Conservation (phyloP, 352 stramenopile species). For the Phytophthora fragariaefolia region DNA sequence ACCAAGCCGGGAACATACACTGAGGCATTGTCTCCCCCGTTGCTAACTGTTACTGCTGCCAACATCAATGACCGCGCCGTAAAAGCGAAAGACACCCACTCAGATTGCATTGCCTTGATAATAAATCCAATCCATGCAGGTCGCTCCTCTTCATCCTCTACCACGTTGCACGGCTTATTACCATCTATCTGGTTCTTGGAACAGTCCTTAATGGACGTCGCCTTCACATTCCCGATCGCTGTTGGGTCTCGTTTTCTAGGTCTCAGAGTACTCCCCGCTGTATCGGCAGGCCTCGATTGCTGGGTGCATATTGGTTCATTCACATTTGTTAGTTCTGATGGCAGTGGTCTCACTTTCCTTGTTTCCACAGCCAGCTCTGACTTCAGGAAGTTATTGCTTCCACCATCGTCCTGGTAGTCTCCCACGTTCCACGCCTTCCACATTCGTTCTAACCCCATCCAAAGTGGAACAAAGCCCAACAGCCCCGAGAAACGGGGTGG, state of each 20-base stretch:
- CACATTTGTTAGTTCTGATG: background rate
- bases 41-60: slow-evolving; percentile 6
- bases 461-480: slow-evolving; percentile 6
- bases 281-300: background rate
- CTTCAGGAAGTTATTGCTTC: background rate
- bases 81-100: background rate
- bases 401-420: background rate
- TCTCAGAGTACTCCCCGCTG: background rate
- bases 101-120: background rate
- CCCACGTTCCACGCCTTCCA: slow-evolving; percentile 6
- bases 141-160: background rate
- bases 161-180: too few species aligned
- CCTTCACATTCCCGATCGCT: too few species aligned
- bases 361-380: background rate
- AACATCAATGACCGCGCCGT: slow-evolving; percentile 1
- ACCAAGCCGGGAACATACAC: slow-evolving; percentile 8
- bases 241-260: background rate
- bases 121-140: background rate
- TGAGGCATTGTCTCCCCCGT: slow-evolving; percentile 11
- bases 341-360: background rate
- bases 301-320: background rate
- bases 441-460: slow-evolving; percentile 3
- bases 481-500: slow-evolving; percentile 4
- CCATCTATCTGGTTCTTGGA: too few species aligned
- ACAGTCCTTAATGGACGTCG: background rate